Conservation (phyloP, 257 asterid species). For the Agastache rugosa region DNA sequence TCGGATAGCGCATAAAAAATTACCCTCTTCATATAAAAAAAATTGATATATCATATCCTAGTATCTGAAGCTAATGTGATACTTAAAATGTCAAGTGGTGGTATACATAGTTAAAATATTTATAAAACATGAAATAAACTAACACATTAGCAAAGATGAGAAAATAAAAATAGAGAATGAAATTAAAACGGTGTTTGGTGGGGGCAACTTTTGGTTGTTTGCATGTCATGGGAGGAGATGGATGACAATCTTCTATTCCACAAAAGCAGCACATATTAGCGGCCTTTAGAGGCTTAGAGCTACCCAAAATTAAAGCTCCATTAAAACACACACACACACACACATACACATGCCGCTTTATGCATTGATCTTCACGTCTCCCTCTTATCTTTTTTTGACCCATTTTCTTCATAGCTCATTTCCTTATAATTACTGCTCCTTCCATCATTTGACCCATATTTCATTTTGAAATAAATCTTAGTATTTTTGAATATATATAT, state of each 20-base stretch:
- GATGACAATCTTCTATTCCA: constrained; percentile 54
- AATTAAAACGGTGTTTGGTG: not conserved
- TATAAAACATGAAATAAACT: too few species aligned
- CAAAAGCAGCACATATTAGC: constrained; percentile 48
- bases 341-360: constrained; percentile 32
- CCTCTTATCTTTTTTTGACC: constrained; percentile 30
- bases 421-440: not conserved
- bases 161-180: too few species aligned
- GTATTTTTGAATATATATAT: too few species aligned
- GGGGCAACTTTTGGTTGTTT: constrained; percentile 20
- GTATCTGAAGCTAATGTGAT: too few species aligned
- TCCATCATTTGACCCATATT: too few species aligned
- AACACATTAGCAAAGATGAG: too few species aligned
- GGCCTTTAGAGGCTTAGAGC: constrained; percentile 43
- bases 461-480: too few species aligned
- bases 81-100: too few species aligned
- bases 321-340: not conserved
- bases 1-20: too few species aligned
- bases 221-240: constrained; percentile 18
- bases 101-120: too few species aligned
- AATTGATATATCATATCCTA: too few species aligned
- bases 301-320: constrained; percentile 37
- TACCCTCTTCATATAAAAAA: too few species aligned
- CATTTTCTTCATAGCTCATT: not conserved
- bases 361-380: constrained; percentile 47